phyloP scores from a whole-genome alignment of 2,329 filamentous ascomycete species.

The Dryadomyces quercivorus region DNA sequence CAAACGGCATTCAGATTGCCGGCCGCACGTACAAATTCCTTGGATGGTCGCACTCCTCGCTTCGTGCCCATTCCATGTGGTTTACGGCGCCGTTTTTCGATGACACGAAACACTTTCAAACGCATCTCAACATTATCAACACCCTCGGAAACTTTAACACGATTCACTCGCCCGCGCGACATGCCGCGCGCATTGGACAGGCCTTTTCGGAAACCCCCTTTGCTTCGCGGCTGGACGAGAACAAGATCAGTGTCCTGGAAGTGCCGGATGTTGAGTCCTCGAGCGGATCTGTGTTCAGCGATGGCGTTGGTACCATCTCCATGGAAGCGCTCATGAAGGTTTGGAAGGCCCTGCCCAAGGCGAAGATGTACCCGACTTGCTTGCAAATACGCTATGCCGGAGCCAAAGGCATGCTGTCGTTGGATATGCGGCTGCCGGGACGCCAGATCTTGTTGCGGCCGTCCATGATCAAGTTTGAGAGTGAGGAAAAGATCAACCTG shows the following conservation, averaged over 20 bases:
- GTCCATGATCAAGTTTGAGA: conserved; percentile 73
- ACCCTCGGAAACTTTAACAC: conserved; percentile 36
- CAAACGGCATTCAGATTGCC: conserved; percentile 48
- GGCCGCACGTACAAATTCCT: conserved; percentile 54
- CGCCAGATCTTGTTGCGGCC: conserved; percentile 48
- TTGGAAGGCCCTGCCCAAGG: conserved; percentile 38
- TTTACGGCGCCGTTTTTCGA: conserved; percentile 36
- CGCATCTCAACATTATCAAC: conserved; percentile 30
- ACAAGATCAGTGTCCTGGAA: conserved; percentile 18
- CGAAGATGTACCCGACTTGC: conserved; percentile 42
- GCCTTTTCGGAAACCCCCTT: conserved; percentile 66
- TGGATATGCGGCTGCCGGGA: conserved; percentile 50
- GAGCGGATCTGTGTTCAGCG: conserved; percentile 54
- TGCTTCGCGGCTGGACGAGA: conserved; percentile 37
- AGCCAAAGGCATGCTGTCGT: conserved; percentile 65
- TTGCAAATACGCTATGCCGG: conserved; percentile 66
- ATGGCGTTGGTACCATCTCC: conserved; percentile 69
- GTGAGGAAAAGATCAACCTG: conserved; percentile 39
- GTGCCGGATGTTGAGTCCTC: conserved; percentile 40
- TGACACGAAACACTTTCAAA: conserved; percentile 19
- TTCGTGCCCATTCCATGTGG: conserved; percentile 62
- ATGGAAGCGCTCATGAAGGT: conserved; percentile 44
- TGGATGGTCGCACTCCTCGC: conserved; percentile 69
- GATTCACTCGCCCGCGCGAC: conserved; percentile 41
- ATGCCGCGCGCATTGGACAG: conserved; percentile 48